Evolutionary conservation across 1,139 yeast species (phyloP), one percentile per base, ranked within the genome.

Genomic region (Suhomyces kunorum): DNA sequence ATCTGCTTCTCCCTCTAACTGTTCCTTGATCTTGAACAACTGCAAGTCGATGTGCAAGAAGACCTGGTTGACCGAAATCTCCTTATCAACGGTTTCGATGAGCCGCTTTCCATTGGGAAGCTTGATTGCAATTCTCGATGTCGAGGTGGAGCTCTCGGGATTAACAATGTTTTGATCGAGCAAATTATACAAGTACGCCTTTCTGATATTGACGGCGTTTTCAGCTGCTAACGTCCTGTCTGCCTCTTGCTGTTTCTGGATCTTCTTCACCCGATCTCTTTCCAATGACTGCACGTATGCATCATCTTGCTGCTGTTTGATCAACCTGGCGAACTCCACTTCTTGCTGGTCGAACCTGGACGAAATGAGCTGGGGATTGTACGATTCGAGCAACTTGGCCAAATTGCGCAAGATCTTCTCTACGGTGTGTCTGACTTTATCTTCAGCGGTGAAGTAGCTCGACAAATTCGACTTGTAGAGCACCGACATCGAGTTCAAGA

Each of bases 1-100:
- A 8, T 37, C 32, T 9, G 27, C 30, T n/a, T 22, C 36, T 9
- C 16, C 27, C 8, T 28, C 38, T 13, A 28, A 16, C 14, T 39
- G 42, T 32, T 42, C 46, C 13, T 35, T 17, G 8, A 17, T 5
- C 19, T 32, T 28, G 18, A 58, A 56, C 28, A 71, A 46, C 38
- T 65, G 64, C 13, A 72, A 64, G 45, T 84, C 88, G 31, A 87
- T 78, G 51, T 72, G 79, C 32, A 81, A 70, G 58, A 87, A 88
- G 5, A 90, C 59, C 27, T 85, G 85, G 32, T 68, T 69, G n/a
- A 83, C 56, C 0, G 80, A 63, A 12, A 76, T 69, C 5, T 61
- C 54, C 16, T 75, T 71, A 19, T 63, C 55, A 43, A 88, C 78
- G 38, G 73, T 72, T 42, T 80, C 77, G 7, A 86, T 68, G 3